A percentile compares a stretch with the other conserved stretches of the same genome.
phyloP scores from a whole-genome alignment of 768 basidiomycete genomes.

The Lactarius vividus region DNA sequence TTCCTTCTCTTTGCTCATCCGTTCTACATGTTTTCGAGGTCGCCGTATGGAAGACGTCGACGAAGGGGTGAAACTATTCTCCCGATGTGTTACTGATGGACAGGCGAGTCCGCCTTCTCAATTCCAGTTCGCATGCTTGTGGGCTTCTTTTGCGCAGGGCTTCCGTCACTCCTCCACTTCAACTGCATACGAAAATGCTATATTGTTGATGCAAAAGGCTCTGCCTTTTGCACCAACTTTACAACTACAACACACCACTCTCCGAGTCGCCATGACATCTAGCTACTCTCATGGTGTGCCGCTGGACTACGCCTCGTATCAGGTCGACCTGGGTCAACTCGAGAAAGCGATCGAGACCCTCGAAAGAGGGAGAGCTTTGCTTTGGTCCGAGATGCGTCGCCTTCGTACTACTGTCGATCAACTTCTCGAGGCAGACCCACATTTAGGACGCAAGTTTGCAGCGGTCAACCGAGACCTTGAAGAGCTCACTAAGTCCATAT shows the following conservation, averaged over 20 bases:
- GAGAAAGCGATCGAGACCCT: slow-evolving; percentile 13
- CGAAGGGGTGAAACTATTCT: background rate
- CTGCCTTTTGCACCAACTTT: background rate
- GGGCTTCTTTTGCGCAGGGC: background rate
- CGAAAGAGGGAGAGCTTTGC: slow-evolving; percentile 16
- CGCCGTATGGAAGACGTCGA: background rate
- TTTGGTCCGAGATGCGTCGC: slow-evolving; percentile 21
- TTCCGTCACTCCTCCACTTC: background rate
- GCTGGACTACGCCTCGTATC: slow-evolving; percentile 2
- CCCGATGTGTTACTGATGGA: background rate
- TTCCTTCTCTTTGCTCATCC: background rate
- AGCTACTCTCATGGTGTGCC: background rate
- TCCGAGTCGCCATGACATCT: background rate
- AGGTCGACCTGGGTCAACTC: background rate
- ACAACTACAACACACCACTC: background rate
- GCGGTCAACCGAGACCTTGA: slow-evolving; percentile 2
- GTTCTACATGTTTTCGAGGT: background rate
- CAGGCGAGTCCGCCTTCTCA: background rate
- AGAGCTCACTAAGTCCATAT: background rate
- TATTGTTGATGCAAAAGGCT: background rate
- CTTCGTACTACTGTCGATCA: slow-evolving; percentile 8
- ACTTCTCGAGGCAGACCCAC: background rate
- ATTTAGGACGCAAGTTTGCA: background rate
- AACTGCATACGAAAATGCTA: background rate
- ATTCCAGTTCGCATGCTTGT: background rate